Base-by-base conservation (phyloP, 805 yeast species). In the Soucietia sequanensis region DNA sequence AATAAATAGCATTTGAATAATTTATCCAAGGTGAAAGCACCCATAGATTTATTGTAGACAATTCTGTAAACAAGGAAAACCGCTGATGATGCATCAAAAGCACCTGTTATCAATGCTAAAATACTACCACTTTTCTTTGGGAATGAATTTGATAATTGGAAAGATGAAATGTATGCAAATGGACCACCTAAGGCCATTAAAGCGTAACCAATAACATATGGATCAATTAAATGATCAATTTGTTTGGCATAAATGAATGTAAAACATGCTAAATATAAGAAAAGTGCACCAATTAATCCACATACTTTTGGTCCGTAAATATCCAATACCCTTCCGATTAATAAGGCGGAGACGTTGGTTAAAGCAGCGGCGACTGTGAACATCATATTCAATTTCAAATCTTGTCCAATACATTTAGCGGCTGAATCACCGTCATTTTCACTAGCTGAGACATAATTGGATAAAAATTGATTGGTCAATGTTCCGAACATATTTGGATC, bases 61-160 rank as follows among this genome's bases (percentile, higher is more conserved):
- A 67, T 45, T 34, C 67, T 67, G 58, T 75, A 76, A 30, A 73
- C 30, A 48, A 76, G 58, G 47, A 90, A 90, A 30, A 90, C 72
- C 0, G 95, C 96, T n/a, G 95, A 80, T 2, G 95, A 85, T 0
- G 95, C 74, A 58, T 91, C 97, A 54, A 90, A 89, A 0, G 96
- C 89, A n/a, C 97, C 97, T 0, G 96, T 87, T 8, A 76, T 51
- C 27, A 76, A 56, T 15, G 80, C 80, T 45, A 76, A 60, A 14
- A 76, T 63, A 10, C 72, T 55, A 6, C 81, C 81, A 13, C 77
- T 70, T 33, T 65, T 66, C 32, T 65, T 60, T 2, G 81, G 81
- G 53, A 76, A 76, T 3, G 80, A 64, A 47, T 76, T 76, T 16
- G 80, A 74, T 38, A 76, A 62, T 52, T 76, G 81, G 57, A 76